Evolutionary conservation across 306 rosid species (phyloP).

Genomic region (Sechiopsis laciniata): DNA sequence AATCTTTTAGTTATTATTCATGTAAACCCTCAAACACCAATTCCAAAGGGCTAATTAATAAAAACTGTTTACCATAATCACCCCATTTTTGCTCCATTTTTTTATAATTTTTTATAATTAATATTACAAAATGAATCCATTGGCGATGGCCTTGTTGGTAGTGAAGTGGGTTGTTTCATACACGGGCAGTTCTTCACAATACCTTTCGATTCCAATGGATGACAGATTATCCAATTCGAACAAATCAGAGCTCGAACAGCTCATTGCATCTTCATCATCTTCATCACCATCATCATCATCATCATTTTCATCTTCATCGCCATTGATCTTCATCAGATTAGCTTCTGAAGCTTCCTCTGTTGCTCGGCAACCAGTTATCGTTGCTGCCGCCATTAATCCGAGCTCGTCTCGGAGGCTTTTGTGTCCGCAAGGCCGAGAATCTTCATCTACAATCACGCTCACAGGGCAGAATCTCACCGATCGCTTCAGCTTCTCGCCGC

Average conservation of each 20-base stretch:
- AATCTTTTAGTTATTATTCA: slow-evolving; percentile 7
- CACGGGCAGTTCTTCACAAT: slow-evolving; percentile 82
- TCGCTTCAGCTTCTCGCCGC: slow-evolving; percentile 50
- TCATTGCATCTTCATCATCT: slow-evolving; percentile 54
- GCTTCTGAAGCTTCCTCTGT: background rate
- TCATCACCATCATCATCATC: slow-evolving; percentile 22
- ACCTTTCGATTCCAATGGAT: slow-evolving; percentile 78
- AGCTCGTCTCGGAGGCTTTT: slow-evolving; percentile 37
- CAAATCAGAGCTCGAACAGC: slow-evolving; percentile 88
- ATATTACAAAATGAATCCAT: slow-evolving; percentile 67
- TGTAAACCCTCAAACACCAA: background rate
- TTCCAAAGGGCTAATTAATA: slow-evolving; percentile 6
- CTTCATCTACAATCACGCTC: slow-evolving; percentile 42
- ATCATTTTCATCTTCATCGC: background rate
- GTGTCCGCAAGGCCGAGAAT: slow-evolving; percentile 75
- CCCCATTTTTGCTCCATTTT: too few relatives aligned
- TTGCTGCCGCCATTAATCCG: slow-evolving; percentile 19
- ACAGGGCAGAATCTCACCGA: slow-evolving; percentile 66
- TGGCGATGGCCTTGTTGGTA: slow-evolving; percentile 69
- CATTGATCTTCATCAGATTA: slow-evolving; percentile 11
- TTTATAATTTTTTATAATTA: background rate
- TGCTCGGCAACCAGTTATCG: slow-evolving; percentile 23
- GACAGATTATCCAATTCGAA: slow-evolving; percentile 87
- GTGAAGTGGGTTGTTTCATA: slow-evolving; percentile 83
- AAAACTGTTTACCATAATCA: background rate